A percentile compares a stretch with the other conserved stretches of the same genome.
These are phyloP conservation scores for Persicaria maculosa DNA, from an alignment of 148 eudicot species.

Conservation along the genomic window DNA sequence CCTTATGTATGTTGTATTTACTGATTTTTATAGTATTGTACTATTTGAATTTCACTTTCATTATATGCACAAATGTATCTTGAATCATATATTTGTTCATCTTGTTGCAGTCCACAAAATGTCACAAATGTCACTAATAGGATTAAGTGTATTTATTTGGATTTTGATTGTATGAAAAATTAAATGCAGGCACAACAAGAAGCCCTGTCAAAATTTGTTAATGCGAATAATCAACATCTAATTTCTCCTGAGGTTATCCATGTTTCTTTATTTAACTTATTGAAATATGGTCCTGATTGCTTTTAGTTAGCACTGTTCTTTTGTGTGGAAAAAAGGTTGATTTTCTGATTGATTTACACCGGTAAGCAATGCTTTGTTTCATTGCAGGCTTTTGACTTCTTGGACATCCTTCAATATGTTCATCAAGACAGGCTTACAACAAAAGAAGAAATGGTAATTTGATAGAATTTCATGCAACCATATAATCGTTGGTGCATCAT, in stretches of 20 bases:
- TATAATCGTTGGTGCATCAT: neutral
- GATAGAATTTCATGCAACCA: neutral
- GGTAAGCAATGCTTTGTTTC: constrained; percentile 6
- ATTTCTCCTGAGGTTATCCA: constrained; percentile 83
- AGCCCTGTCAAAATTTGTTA: constrained; percentile 91
- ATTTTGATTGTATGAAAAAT: neutral
- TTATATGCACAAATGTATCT: neutral
- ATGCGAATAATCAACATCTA: constrained; percentile 87
- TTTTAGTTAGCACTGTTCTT: neutral
- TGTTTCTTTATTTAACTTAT: constrained; percentile 4
- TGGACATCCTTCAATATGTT: constrained; percentile 93
- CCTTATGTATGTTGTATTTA: neutral
- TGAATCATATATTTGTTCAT: neutral
- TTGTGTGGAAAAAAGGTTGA: neutral
- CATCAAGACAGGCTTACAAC: constrained; percentile 97
- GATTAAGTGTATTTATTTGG: neutral
- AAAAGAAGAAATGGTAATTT: constrained; percentile 89
- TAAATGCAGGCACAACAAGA: constrained; percentile 67
- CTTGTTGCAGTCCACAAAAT: neutral
- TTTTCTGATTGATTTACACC: constrained; percentile 6
- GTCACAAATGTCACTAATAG: neutral
- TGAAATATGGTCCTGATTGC: neutral
- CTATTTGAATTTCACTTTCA: neutral
- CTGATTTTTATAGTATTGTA: neutral
- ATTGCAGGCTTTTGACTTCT: constrained; percentile 82